These are phyloP conservation scores for Pythium dissimile DNA, from an alignment of 352 stramenopile genomes.

Conservation along the genomic window DNA sequence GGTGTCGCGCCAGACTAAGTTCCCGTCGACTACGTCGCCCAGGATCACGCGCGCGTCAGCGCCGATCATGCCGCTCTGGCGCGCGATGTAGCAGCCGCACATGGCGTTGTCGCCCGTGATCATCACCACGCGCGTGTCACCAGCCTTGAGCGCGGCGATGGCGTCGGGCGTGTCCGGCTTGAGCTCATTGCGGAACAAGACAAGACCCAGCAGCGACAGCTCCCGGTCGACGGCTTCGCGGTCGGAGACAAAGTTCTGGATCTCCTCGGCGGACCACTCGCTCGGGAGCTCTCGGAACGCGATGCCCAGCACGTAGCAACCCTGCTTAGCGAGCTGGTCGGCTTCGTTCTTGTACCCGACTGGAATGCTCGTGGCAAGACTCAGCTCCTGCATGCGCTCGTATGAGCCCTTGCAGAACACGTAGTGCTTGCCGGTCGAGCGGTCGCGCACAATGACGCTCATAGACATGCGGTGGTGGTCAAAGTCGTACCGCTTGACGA, in stretches of 20 bases:
- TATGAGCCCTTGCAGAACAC: constrained; percentile 91
- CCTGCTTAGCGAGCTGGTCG: constrained; percentile 63
- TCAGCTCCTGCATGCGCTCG: constrained; percentile 79
- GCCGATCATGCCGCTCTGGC: constrained; percentile 58
- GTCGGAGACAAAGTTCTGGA: constrained; percentile 14
- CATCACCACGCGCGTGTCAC: constrained; percentile 79
- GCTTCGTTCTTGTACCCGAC: constrained; percentile 68
- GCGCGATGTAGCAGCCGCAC: constrained; percentile 74
- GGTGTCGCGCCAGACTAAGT: constrained; percentile 67
- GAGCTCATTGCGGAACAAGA: constrained; percentile 90
- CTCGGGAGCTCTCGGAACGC: constrained; percentile 53
- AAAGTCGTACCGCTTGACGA: constrained; percentile 91
- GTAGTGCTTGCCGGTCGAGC: constrained; percentile 43
- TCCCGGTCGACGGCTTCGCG: constrained; percentile 77
- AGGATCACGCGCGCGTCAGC: constrained; percentile 46
- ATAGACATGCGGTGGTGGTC: constrained; percentile 91
- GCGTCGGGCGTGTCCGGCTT: constrained; percentile 81
- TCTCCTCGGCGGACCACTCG: neutral
- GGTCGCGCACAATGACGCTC: constrained; percentile 82
- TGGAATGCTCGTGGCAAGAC: constrained; percentile 36
- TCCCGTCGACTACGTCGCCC: constrained; percentile 47
- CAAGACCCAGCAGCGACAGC: constrained; percentile 73
- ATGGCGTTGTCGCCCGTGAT: constrained; percentile 88
- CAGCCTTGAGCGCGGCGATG: constrained; percentile 73
- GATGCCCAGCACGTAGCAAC: constrained; percentile 88